phyloP scores from a whole-genome alignment of 257 asterid genomes.

The Echium plantagineum region DNA sequence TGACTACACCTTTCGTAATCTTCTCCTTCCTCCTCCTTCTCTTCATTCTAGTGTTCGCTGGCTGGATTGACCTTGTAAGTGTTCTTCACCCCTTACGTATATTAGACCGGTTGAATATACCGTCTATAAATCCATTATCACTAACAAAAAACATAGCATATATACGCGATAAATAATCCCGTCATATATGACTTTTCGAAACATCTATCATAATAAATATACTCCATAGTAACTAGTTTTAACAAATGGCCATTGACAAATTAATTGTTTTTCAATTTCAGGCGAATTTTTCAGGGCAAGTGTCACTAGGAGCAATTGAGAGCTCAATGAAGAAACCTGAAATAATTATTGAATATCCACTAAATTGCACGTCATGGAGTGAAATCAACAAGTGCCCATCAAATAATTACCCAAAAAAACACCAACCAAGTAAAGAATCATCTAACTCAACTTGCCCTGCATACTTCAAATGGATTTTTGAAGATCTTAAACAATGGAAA shows the following conservation, averaged over 20 bases:
- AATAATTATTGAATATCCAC: conserved; percentile 8
- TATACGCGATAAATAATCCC: too few relatives aligned
- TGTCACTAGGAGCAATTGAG: conserved; percentile 1
- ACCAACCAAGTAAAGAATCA: conserved; percentile 4
- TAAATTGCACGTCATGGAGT: conserved; percentile 26
- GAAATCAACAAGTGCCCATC: conserved; percentile 14
- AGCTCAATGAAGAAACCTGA: not conserved
- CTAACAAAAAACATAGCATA: too few relatives aligned
- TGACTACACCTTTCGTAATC: conserved; percentile 1
- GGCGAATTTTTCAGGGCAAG: conserved; percentile 10
- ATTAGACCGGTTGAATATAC: not conserved
- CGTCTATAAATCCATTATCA: too few relatives aligned
- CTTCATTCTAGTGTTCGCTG: not conserved
- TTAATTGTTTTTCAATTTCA: not conserved
- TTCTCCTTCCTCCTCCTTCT: conserved; percentile 2
- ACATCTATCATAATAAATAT: too few relatives aligned
- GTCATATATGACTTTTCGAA: too few relatives aligned
- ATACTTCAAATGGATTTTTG: conserved; percentile 25
- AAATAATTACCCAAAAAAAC: conserved; percentile 18
- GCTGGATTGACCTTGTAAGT: conserved; percentile 20
- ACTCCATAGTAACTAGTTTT: too few relatives aligned
- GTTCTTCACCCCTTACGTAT: not conserved
- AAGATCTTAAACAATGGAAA: conserved; percentile 26
- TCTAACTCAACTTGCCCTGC: conserved; percentile 19
- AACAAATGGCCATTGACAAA: too few relatives aligned